phyloP scores from a whole-genome alignment of 2,329 filamentous ascomycete species.

The Pseudonectria foliicola region DNA sequence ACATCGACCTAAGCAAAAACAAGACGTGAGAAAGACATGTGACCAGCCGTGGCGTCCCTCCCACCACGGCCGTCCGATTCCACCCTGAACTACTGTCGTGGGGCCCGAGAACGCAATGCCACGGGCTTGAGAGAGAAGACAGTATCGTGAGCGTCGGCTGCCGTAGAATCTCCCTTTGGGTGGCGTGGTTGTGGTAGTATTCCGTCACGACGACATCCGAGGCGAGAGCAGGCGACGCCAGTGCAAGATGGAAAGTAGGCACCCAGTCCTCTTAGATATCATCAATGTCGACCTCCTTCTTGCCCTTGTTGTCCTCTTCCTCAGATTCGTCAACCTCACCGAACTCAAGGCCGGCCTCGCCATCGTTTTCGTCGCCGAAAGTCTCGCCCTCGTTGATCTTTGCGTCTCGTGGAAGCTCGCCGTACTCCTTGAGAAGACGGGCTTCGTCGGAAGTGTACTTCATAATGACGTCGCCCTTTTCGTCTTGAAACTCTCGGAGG shows the following conservation, averaged over 20 bases:
- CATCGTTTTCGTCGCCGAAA: conserved; percentile 83
- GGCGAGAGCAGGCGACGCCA: background rate
- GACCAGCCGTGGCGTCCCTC: conserved; percentile 53
- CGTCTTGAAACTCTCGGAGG: conserved; percentile 86
- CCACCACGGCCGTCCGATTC: conserved; percentile 42
- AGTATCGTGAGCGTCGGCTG: conserved; percentile 35
- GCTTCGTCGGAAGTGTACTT: conserved; percentile 97
- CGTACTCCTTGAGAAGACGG: conserved; percentile 90
- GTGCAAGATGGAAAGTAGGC: background rate
- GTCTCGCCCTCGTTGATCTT: conserved; percentile 99
- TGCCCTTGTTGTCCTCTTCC: conserved; percentile 48
- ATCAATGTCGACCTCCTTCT: conserved; percentile 87
- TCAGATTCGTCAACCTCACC: conserved; percentile 74
- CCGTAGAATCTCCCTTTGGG: background rate
- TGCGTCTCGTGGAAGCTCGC: conserved; percentile 93
- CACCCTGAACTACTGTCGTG: conserved; percentile 42
- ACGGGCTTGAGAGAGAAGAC: conserved; percentile 58
- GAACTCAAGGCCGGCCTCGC: conserved; percentile 97
- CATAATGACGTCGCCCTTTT: conserved; percentile 93
- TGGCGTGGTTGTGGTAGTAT: no score
- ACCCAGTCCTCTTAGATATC: conserved; percentile 63
- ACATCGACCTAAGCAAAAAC: conserved; percentile 9
- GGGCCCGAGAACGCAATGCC: conserved; percentile 21
- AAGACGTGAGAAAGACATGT: conserved; percentile 15
- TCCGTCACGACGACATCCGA: no score